phyloP scores from a whole-genome alignment of 345 rosid species.

The Lumnitzera littorea region DNA sequence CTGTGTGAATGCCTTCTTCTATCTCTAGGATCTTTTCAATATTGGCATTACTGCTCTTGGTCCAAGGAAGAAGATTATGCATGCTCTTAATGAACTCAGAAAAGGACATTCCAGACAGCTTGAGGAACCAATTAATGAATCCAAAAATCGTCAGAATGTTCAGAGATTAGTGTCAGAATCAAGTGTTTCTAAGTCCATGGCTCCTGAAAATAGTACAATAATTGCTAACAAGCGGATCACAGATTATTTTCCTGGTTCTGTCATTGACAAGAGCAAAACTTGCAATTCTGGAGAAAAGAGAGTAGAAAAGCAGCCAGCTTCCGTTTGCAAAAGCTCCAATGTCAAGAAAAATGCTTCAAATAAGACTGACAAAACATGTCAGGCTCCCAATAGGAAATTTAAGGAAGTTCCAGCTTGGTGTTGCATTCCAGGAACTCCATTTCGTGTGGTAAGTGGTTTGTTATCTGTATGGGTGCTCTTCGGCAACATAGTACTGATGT shows the following conservation, averaged over 20 bases:
- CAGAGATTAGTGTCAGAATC: constrained; percentile 24
- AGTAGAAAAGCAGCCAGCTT: constrained; percentile 25
- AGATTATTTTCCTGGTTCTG: constrained; percentile 60
- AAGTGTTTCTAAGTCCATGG: constrained; percentile 23
- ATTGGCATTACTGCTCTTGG: constrained; percentile 87
- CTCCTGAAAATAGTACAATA: constrained; percentile 33
- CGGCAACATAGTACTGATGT: not conserved
- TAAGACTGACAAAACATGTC: constrained; percentile 11
- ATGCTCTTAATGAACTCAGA: constrained; percentile 56
- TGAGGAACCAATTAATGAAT: constrained; percentile 19
- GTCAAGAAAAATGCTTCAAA: constrained; percentile 29
- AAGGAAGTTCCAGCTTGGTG: constrained; percentile 77
- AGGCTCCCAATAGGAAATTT: constrained; percentile 32
- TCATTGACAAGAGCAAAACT: constrained; percentile 26
- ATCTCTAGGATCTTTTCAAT: constrained; percentile 53
- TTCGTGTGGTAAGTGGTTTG: constrained; percentile 68
- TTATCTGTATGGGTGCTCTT: too few relatives aligned
- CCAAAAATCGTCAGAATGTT: constrained; percentile 9
- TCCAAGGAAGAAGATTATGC: constrained; percentile 83
- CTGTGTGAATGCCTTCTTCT: not conserved
- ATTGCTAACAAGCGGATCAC: constrained; percentile 74
- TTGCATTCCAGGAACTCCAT: constrained; percentile 72
- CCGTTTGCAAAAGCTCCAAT: constrained; percentile 19
- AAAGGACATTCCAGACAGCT: constrained; percentile 19
- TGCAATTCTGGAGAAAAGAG: constrained; percentile 19